Base-by-base conservation (phyloP, 768 basidiomycete species). In the Mycena venus region DNA sequence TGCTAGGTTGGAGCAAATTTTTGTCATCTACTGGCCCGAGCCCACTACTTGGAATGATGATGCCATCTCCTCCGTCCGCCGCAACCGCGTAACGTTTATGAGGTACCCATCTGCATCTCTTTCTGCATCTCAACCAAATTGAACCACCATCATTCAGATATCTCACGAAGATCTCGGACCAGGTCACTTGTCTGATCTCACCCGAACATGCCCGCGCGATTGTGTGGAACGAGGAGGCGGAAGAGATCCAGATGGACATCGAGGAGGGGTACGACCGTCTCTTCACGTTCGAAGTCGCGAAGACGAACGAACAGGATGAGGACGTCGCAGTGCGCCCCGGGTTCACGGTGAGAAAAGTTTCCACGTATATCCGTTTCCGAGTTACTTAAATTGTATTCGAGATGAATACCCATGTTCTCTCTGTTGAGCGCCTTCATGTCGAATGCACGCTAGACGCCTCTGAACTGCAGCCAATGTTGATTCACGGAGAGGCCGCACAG, bases 1-100 rank as follows among this genome's bases (percentile, higher is more conserved):
- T 0, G 72, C 73, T n/a, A n/a, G n/a, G 2, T 31, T 55, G 2
- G 79, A 83, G 29, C 78, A 83, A 27, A 61, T 89, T 9, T 90
- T 89, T 61, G 84, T 90, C 17, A 75, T 92, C 8, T 92, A 90
- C 68, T 93, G 92, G 92, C 91, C 91, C 0, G 90, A 93, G 71
- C 84, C 89, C 34, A 85, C 81, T 0, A 92, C 91, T 0, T 92
- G 91, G 91, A 78, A 88, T 38, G 90, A 91, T 77, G 80, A 83
- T 17, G 86, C 89, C 0, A 40, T 81, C 8, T 82, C 86, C 1
- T 82, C 89, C 5, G 85, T 90, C 59, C 78, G 84, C 32, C 85
- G 88, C 3, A 92, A 91, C 80, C 85, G 91, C 8, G 83, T 88
- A 3, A 90, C 91, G 0, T 92, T 92, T 75, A 91, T 92, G 90